A percentile compares a stretch with the other conserved stretches of the same genome.
phyloP scores from a whole-genome alignment of 1,139 yeast species.

The Geotrichum australiense region DNA sequence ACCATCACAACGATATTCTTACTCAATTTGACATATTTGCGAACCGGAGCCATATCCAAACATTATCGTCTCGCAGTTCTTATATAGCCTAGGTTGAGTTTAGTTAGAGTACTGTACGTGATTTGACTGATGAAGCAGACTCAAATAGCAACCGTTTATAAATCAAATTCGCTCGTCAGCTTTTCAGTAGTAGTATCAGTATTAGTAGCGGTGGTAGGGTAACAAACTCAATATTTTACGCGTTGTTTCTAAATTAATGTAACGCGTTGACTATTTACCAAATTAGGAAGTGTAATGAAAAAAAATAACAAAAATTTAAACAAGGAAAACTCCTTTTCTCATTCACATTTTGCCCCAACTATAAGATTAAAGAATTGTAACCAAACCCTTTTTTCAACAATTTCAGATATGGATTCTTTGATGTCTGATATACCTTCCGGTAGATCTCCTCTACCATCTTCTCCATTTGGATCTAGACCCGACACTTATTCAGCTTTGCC shows the following conservation, averaged over 20 bases:
- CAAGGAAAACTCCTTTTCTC: slow-evolving; percentile 3
- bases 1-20: slow-evolving; percentile 8
- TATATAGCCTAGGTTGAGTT: background rate
- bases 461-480: slow-evolving; percentile 10
- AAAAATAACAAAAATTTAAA: slow-evolving; percentile 3
- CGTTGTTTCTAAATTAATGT: slow-evolving; percentile 4
- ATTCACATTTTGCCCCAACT: background rate
- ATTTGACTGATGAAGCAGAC: too few relatives aligned
- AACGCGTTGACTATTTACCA: slow-evolving; percentile 9
- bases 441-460: slow-evolving; percentile 15
- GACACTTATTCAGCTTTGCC: slow-evolving; percentile 15
- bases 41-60: slow-evolving; percentile 14
- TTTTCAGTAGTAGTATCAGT: too few relatives aligned
- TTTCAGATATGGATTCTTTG: slow-evolving; percentile 14
- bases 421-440: slow-evolving; percentile 14
- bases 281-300: slow-evolving; percentile 11
- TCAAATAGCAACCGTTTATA: too few relatives aligned
- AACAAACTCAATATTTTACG: slow-evolving; percentile 1
- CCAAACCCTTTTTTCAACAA: background rate
- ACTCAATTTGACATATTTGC: slow-evolving; percentile 13
- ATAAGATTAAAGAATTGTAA: background rate
- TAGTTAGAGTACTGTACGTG: too few relatives aligned
- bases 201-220: too few relatives aligned
- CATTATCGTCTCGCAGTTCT: background rate
- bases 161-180: too few relatives aligned